Base-by-base conservation (phyloP, 2,329 filamentous ascomycete species). In the Paecilomyces fulvus region DNA sequence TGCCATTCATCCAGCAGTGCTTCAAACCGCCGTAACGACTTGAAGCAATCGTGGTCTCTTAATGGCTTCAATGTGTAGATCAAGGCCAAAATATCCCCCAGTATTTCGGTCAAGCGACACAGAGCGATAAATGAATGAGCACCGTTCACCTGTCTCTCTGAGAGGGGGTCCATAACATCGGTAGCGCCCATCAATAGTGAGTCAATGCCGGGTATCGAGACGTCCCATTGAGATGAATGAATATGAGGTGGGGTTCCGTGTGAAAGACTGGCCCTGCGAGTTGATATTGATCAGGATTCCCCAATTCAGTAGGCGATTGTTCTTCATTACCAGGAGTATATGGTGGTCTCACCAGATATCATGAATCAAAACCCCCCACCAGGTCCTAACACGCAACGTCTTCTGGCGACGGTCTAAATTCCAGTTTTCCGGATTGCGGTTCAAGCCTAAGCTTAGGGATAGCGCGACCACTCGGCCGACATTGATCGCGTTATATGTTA, bases 321-420 rank as follows among this genome's bases (percentile, higher is more conserved):
- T 28, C 2, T 28, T 28, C 25, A 28, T 28, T 28, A 28, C 25
- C 54, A 51, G 49, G 54, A 21, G 51, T 12, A 17, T 21, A 25
- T 46, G 25, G 25, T 23, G 8, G 12, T 2, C 69, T 55, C 65
- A 79, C 80, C 80, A 83, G 56, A 75, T 72, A 61, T 83, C 81
- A 49, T 81, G 75, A 4, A 83, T 72, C 6, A 80, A 59, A 1
- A 83, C 64, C 11, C 73, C 73, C 80, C 80, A 82, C 81, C 80
- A 83, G 3, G 81, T 74, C 54, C 77, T 73, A 62, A 80, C 77
- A 25, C 80, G 68, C 2, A 80, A 59, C 10, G 72, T 66, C 64
- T 82, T 82, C 59, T 83, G 79, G 0, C 72, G 65, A 3, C 70
- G 61, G 0, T 76, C 69, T 12, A 82, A 75, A 49, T 79, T 75